phyloP scores from a whole-genome alignment of 352 stramenopile genomes.

The Globisporangium mamillatum region DNA sequence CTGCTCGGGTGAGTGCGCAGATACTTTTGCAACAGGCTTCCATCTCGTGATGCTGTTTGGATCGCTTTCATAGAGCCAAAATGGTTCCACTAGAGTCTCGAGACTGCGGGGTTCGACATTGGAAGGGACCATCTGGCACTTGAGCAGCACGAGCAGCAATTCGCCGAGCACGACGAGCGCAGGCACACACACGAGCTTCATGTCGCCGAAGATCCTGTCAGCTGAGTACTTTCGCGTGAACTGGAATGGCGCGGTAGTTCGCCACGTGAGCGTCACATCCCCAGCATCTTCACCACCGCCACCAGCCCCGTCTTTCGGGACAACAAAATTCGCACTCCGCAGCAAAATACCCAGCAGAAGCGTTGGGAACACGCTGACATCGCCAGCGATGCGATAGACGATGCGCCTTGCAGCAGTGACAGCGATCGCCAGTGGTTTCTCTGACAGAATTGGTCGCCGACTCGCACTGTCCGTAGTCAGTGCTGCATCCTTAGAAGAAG shows the following conservation, averaged over 20 bases:
- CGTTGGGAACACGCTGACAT: constrained; percentile 35
- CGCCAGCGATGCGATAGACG: constrained; percentile 38
- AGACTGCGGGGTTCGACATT: constrained; percentile 27
- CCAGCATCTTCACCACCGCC: background rate
- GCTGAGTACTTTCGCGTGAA: constrained; percentile 48
- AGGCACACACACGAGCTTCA: constrained; percentile 30
- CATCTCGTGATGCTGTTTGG: background rate
- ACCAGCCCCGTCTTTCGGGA: constrained; percentile 3
- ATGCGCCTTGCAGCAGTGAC: constrained; percentile 38
- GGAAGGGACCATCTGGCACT: constrained; percentile 22
- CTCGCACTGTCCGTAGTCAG: background rate
- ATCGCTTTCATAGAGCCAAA: constrained; percentile 36
- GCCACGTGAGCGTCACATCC: constrained; percentile 22
- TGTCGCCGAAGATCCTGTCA: constrained; percentile 39
- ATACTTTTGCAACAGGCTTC: background rate
- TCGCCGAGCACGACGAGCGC: constrained; percentile 51
- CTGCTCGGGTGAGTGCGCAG: constrained; percentile 25
- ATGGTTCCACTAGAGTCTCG: constrained; percentile 40
- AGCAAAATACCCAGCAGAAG: constrained; percentile 40
- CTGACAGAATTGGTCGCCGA: constrained; percentile 10
- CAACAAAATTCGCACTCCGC: constrained; percentile 39
- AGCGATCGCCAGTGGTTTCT: constrained; percentile 23
- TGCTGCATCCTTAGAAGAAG: background rate
- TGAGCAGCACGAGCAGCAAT: constrained; percentile 45
- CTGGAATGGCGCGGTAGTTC: constrained; percentile 30